Percentiles rank a stretch among this genome's conserved stretches.
Evolutionary conservation across 2,329 filamentous ascomycete genomes (phyloP).

Genomic region (Xylariaceae sp.): DNA sequence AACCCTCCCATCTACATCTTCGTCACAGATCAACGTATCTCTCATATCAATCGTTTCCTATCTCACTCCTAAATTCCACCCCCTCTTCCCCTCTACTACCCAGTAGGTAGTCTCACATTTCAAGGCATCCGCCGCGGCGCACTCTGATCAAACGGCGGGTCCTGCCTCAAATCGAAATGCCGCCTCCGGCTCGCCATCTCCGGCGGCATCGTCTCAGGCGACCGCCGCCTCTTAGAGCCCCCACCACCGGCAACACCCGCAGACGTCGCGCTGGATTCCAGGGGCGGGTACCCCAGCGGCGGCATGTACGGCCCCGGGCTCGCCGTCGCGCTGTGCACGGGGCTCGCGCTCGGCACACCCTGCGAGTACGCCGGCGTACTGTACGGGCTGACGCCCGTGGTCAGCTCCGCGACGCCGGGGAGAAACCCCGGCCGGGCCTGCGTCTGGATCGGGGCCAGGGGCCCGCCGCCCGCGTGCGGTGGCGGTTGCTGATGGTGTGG

Average conservation of each 20-base stretch:
- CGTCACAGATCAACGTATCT: too few species aligned
- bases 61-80: too few species aligned
- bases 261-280: slow-evolving; percentile 37
- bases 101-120: too few species aligned
- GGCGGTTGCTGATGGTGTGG: slow-evolving; percentile 24
- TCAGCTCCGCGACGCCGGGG: slow-evolving; percentile 60
- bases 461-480: slow-evolving; percentile 32
- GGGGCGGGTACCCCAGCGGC: slow-evolving; percentile 29
- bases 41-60: too few species aligned
- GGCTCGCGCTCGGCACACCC: slow-evolving; percentile 33
- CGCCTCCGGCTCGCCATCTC: slow-evolving; percentile 7
- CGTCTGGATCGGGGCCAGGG: slow-evolving; percentile 50
- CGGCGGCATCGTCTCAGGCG: too few species aligned
- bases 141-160: slow-evolving; percentile 12
- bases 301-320: slow-evolving; percentile 40
- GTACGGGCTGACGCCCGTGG: slow-evolving; percentile 59
- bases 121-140: background rate
- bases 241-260: slow-evolving; percentile 1
- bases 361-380: slow-evolving; percentile 52
- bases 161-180: slow-evolving; percentile 12
- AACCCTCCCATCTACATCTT: too few species aligned
- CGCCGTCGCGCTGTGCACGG: slow-evolving; percentile 20
- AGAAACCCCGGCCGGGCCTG: slow-evolving; percentile 39
- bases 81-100: too few species aligned
- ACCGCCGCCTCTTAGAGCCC: background rate